phyloP scores from a whole-genome alignment of 768 basidiomycete genomes.

The Bullera alba region DNA sequence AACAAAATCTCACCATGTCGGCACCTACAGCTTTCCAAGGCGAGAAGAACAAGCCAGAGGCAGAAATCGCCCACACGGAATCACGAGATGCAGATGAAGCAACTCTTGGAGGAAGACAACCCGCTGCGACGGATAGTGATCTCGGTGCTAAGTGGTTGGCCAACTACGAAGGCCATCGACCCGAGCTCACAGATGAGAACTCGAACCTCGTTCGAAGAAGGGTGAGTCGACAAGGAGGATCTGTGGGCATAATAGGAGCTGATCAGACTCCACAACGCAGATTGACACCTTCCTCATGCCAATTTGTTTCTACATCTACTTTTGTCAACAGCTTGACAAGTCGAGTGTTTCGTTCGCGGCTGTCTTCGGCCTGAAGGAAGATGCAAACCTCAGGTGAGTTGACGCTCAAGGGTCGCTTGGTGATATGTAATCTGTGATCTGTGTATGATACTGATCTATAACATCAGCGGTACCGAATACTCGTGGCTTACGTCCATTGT shows the following conservation, averaged over 20 bases:
- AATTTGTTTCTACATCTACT: conserved; percentile 17
- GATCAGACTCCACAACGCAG: not conserved
- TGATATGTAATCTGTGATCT: too few species aligned
- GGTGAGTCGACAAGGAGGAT: too few species aligned
- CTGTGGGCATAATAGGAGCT: too few species aligned
- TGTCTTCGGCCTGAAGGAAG: conserved; percentile 49
- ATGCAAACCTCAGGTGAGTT: conserved; percentile 48
- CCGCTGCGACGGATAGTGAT: not conserved
- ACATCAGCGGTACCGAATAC: conserved; percentile 18
- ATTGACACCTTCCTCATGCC: not conserved
- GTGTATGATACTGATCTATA: not conserved
- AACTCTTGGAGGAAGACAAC: too few species aligned
- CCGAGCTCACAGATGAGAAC: conserved; percentile 1
- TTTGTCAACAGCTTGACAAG: conserved; percentile 40
- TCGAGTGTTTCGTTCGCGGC: conserved; percentile 53
- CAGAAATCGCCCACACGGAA: too few species aligned
- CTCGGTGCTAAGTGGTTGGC: conserved; percentile 4
- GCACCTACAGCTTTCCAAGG: too few species aligned
- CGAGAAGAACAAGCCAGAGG: too few species aligned
- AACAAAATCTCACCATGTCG: too few species aligned
- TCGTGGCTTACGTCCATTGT: conserved; percentile 29
- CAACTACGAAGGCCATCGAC: not conserved
- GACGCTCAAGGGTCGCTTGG: too few species aligned
- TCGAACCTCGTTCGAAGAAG: not conserved
- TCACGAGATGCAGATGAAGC: too few species aligned